phyloP scores from a whole-genome alignment of 2,329 filamentous ascomycete genomes.

The Juglanconis sp. region DNA sequence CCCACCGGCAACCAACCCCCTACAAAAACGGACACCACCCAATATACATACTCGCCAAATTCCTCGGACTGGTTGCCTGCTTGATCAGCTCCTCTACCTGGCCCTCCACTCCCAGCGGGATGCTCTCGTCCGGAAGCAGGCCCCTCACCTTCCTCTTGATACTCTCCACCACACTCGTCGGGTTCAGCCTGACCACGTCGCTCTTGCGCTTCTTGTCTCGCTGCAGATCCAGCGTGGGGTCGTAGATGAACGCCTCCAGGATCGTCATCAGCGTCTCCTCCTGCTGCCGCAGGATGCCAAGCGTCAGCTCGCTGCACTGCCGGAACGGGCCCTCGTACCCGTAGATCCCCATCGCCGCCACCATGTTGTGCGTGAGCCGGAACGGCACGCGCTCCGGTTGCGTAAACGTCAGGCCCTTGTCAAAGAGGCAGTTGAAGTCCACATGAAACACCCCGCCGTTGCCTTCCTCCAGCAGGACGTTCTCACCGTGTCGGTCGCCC shows the following conservation, averaged over 20 bases:
- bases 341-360: conserved; percentile 93
- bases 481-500: conserved; percentile 94
- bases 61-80: conserved; percentile 75
- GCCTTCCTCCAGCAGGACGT: conserved; percentile 90
- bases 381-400: conserved; percentile 95
- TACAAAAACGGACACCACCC: conserved; percentile 73
- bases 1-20: background rate
- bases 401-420: conserved; percentile 93
- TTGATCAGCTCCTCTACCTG: conserved; percentile 95
- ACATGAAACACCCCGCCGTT: conserved; percentile 95
- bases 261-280: conserved; percentile 98
- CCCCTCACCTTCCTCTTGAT: conserved; percentile 86
- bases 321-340: conserved; percentile 92
- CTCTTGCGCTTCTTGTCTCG: conserved; percentile 60
- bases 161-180: conserved; percentile 78
- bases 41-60: conserved; percentile 93
- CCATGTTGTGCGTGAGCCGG: conserved; percentile 97
- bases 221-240: conserved; percentile 91
- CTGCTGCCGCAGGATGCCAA: conserved; percentile 80
- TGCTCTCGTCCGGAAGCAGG: conserved; percentile 79
- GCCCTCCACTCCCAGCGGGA: conserved; percentile 90
- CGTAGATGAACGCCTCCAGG: conserved; percentile 93
- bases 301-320: conserved; percentile 83
- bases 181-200: conserved; percentile 48
- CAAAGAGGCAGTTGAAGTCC: conserved; percentile 99